Base-by-base conservation (phyloP, 441 rosid genomes). In the Bocquillonia castaneifolia region DNA sequence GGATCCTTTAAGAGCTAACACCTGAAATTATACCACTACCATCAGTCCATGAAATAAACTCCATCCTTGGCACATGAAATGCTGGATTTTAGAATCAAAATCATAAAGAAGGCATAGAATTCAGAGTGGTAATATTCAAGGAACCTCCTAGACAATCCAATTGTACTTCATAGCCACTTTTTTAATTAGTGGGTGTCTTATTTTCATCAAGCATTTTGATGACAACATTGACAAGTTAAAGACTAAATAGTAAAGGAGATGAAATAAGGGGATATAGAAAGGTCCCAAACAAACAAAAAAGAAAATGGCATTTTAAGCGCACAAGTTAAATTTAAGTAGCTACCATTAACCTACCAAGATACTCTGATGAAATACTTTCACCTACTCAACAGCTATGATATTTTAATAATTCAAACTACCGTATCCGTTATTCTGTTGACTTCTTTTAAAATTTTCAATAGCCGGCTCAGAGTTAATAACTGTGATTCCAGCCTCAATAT, bases 1-100 rank as follows among this genome's bases (percentile, higher is more conserved):
- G 66, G 96, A 91, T 62, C 97, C 92, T 61, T 80, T 83, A 70
- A 91, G 97, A 58, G 99, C 99, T 66, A 94, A 73, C 55, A 91
- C 96, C 97, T 91, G 74, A 66, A 73, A 63, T 36, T 63, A 71
- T 66, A 64, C 58, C 66, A 34, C 69, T 48, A 65, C 44, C 53
- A 56, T 26, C 23, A 58, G 36, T 22, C 57, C 6, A 60, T 18
- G 26, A 10, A 73, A 77, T 13, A 44, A 48, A 64, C 37, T 47
- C 56, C 42, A 59, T 4, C 18, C 42, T 57, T 23, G 66, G 22
- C 5, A 17, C 20, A 50, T 2, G 7, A 28, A 22, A 51, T 1
- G 15, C 23, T 5, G 31, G 13, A 28, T 39, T 8, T 36, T 53
- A 22, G 15, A 65, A 25, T 10, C 4, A 32, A 25, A 22, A 65